Percentiles rank a stretch among this genome's conserved stretches.
Evolutionary conservation across 345 rosid genomes (phyloP).

Genomic region (Brassica cretica): DNA sequence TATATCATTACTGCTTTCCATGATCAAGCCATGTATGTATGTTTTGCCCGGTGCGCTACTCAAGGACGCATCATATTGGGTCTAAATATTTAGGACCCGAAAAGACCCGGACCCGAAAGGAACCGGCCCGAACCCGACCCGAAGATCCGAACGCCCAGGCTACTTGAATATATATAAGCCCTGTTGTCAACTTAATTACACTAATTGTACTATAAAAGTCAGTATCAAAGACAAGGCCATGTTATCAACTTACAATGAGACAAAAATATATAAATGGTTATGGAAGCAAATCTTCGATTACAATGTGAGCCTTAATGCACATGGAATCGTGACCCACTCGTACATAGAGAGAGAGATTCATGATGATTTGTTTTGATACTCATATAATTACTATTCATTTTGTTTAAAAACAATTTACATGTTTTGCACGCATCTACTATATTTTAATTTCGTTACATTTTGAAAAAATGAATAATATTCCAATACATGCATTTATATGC

Average conservation of each 20-base stretch:
- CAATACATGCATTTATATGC: not conserved
- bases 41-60: too few species aligned
- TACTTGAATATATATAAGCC: not conserved
- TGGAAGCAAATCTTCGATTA: not conserved
- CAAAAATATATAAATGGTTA: constrained; percentile 16
- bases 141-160: too few species aligned
- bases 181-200: not conserved
- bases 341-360: not conserved
- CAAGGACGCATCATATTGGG: too few species aligned
- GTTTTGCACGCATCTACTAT: not conserved
- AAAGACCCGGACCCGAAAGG: too few species aligned
- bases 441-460: not conserved
- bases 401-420: not conserved
- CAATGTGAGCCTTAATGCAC: not conserved
- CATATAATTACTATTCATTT: not conserved
- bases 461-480: not conserved
- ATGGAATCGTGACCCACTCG: constrained; percentile 12
- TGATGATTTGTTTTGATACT: not conserved
- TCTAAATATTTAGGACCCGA: too few species aligned
- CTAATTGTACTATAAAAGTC: not conserved
- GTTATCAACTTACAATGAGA: constrained; percentile 17
- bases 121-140: too few species aligned
- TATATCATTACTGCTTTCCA: too few species aligned
- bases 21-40: too few species aligned
- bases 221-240: not conserved